Percentiles rank a stretch among this genome's conserved stretches.
phyloP scores from a whole-genome alignment of 1,284 basidiomycete species.

The Gymnopus androsaceus region DNA sequence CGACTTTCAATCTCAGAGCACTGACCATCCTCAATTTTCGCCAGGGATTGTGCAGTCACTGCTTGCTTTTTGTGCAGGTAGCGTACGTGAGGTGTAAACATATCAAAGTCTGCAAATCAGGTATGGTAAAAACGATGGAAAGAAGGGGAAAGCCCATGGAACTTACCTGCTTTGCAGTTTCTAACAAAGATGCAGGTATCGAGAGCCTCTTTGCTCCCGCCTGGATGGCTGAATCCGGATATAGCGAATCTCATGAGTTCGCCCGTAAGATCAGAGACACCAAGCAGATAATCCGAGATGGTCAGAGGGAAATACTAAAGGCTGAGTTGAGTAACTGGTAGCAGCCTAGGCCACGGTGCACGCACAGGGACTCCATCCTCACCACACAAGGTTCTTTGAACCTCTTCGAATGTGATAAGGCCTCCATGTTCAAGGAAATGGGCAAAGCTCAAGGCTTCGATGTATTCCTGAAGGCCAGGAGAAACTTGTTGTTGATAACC shows the following conservation, averaged over 20 bases:
- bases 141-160: conserved; percentile 8
- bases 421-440: conserved; percentile 79
- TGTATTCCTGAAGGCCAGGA: conserved; percentile 86
- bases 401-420: conserved; percentile 71
- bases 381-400: conserved; percentile 67
- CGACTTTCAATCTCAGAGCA: too few species aligned
- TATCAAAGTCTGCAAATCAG: conserved; percentile 66
- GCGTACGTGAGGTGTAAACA: conserved; percentile 64
- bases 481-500: conserved; percentile 73
- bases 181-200: conserved; percentile 80
- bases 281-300: conserved; percentile 85
- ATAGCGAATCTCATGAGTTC: conserved; percentile 98
- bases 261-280: conserved; percentile 91
- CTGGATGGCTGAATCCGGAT: conserved; percentile 68
- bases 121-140: not conserved
- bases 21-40: conserved; percentile 93
- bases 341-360: conserved; percentile 16
- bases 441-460: conserved; percentile 89
- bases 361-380: conserved; percentile 61
- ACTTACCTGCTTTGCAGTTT: conserved; percentile 74
- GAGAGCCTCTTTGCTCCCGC: conserved; percentile 69
- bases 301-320: conserved; percentile 70
- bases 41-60: conserved; percentile 82
- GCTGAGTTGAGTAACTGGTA: conserved; percentile 9
- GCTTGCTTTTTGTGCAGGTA: conserved; percentile 87